Base-by-base conservation (phyloP, 1,284 basidiomycete species). In the Porodaedalea pini region DNA sequence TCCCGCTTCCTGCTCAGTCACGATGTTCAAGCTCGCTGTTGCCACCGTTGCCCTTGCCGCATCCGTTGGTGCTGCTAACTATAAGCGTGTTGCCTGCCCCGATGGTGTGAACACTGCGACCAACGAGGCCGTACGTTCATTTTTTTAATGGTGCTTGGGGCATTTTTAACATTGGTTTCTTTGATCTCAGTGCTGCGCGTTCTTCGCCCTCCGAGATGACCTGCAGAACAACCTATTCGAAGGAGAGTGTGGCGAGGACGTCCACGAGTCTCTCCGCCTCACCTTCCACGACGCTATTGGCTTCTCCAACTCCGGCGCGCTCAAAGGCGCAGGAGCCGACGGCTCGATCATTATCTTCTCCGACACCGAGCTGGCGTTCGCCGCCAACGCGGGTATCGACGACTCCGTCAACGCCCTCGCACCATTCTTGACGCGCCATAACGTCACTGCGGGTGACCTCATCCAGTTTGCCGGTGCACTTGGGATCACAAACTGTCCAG, bases 391-490 rank as follows among this genome's bases (percentile, higher is more conserved):
- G 36, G 67, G 67, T 50, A 64, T 68, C 48, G 66, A 67, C 52
- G 67, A 69, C 58, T 62, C 64, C 57, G 61, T 69, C 56, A 59
- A 63, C 47, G 59, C 59, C 36, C 61, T 69, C 45, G 53, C 48
- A 50, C 68, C 66, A 4, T 66, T 69, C 63, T 44, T 68, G 41
- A 52, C 54, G 36, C 61, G 55, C 27, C 63, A 64, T 57, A 61
- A 63, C 55, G 64, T 69, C 62, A 60, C 60, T 29, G 59, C 60
- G 34, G 68, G 61, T 31, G 68, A 69, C 58, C 66, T 69, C 58
- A 67, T 70, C 52, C 67, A 68, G 34, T 68, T 70, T 51, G 68
- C 68, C 13, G 68, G 67, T 31, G 68, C 67, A 17, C 62, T 70
- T 41, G 68, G 62, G 19, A n/a, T 51, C 54, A 59, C 63, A 45